These are phyloP conservation scores for Yamadazyma membranifaciens DNA, from an alignment of 1,139 yeast species.

Conservation along the genomic window DNA sequence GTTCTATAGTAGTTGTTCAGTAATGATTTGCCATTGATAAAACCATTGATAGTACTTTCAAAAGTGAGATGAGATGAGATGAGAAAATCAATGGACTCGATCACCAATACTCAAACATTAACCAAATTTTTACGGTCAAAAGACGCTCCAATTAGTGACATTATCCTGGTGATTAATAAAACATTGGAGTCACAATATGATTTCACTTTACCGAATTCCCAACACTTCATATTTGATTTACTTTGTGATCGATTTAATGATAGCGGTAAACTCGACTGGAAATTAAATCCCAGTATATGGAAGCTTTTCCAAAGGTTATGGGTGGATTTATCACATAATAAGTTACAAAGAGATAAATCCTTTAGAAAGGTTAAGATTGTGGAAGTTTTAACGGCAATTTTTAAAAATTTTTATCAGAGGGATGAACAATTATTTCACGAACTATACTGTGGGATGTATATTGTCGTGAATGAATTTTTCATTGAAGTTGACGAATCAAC, in stretches of 20 bases:
- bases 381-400: constrained; percentile 17
- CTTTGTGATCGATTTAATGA: constrained; percentile 66
- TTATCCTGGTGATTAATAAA: constrained; percentile 29
- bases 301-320: constrained; percentile 41
- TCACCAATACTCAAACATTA: constrained; percentile 48
- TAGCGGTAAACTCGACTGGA: constrained; percentile 37
- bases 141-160: constrained; percentile 21
- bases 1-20: no score
- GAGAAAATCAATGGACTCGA: constrained; percentile 7
- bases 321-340: constrained; percentile 18
- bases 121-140: constrained; percentile 67
- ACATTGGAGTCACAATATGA: constrained; percentile 38
- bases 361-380: constrained; percentile 32
- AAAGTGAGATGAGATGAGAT: constrained; percentile 9
- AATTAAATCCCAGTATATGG: constrained; percentile 46
- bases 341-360: constrained; percentile 24
- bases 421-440: constrained; percentile 6
- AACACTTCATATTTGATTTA: constrained; percentile 62
- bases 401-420: constrained; percentile 15
- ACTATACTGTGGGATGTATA: constrained; percentile 19
- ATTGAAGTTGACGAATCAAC: constrained; percentile 33
- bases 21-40: constrained; percentile 2
- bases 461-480: constrained; percentile 23
- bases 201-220: constrained; percentile 60
- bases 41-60: neutral